Conservation (phyloP, 306 rosid genomes). For the Inga oerstediana region DNA sequence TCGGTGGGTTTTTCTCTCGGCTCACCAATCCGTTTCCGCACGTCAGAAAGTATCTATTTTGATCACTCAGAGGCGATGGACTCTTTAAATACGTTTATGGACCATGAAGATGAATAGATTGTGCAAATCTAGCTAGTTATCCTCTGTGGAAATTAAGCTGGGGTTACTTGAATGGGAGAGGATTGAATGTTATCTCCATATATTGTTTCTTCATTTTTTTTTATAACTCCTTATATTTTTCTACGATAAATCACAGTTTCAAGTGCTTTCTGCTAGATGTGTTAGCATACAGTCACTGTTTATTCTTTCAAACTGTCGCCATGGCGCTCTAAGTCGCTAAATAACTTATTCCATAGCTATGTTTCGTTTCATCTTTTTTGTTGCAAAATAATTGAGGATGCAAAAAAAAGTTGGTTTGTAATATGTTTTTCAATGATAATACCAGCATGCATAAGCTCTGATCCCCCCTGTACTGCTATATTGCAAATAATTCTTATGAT, state of each 20-base stretch:
- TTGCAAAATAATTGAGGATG: not conserved
- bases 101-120: not conserved
- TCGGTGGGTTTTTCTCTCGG: slow-evolving; percentile 39
- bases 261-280: not conserved
- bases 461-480: not conserved
- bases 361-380: not conserved
- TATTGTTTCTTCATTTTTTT: not conserved
- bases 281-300: not conserved
- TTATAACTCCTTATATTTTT: not conserved
- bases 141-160: not conserved
- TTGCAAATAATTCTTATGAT: not conserved
- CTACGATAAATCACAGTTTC: not conserved
- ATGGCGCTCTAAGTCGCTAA: not conserved
- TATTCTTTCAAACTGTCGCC: not conserved
- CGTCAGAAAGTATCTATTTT: not conserved
- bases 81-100: not conserved
- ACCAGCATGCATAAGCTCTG: not conserved
- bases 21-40: not conserved
- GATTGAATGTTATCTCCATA: not conserved
- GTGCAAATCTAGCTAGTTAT: not conserved
- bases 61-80: not conserved
- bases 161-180: not conserved
- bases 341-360: not conserved
- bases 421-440: not conserved
- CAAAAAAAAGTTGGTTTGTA: not conserved